Conservation (phyloP, 2,329 filamentous ascomycete species). For the Aspergillus novofumigatus region DNA sequence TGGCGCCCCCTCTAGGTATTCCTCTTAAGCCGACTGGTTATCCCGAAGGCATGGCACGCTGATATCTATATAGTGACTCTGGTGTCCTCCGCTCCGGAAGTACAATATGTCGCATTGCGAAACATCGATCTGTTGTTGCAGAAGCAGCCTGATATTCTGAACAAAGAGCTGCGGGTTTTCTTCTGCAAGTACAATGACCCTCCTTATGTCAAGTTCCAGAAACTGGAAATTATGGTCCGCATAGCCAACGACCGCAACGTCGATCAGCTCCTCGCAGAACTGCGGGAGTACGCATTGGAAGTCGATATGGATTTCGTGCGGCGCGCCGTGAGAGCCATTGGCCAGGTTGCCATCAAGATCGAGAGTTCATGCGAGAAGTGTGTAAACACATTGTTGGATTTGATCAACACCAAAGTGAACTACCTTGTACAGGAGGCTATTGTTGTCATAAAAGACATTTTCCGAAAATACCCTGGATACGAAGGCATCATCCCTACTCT, state of each 20-base stretch:
- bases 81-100: constrained; percentile 90
- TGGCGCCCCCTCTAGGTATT: constrained; percentile 87
- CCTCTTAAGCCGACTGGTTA: neutral
- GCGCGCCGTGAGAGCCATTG: constrained; percentile 90
- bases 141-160: constrained; percentile 92
- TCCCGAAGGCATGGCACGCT: constrained; percentile 6
- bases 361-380: constrained; percentile 92
- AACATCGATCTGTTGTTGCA: constrained; percentile 96
- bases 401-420: constrained; percentile 97
- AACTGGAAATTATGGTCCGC: constrained; percentile 97
- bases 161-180: constrained; percentile 95
- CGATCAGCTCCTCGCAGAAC: constrained; percentile 85
- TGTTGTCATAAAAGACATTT: constrained; percentile 98
- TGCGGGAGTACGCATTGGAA: constrained; percentile 96
- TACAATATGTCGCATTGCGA: constrained; percentile 92
- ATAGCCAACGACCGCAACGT: constrained; percentile 97
- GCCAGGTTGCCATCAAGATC: constrained; percentile 98
- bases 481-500: constrained; percentile 96
- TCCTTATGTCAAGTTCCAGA: constrained; percentile 94
- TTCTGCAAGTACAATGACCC: constrained; percentile 99
- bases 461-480: constrained; percentile 95
- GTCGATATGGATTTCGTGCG: constrained; percentile 99
- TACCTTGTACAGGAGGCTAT: constrained; percentile 98
- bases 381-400: constrained; percentile 85
- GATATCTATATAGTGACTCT: constrained; percentile 68